Evolutionary conservation across 2,329 filamentous ascomycete genomes (phyloP), one percentile per base, ranked within the genome.

Genomic region (Phialophora macrospora): DNA sequence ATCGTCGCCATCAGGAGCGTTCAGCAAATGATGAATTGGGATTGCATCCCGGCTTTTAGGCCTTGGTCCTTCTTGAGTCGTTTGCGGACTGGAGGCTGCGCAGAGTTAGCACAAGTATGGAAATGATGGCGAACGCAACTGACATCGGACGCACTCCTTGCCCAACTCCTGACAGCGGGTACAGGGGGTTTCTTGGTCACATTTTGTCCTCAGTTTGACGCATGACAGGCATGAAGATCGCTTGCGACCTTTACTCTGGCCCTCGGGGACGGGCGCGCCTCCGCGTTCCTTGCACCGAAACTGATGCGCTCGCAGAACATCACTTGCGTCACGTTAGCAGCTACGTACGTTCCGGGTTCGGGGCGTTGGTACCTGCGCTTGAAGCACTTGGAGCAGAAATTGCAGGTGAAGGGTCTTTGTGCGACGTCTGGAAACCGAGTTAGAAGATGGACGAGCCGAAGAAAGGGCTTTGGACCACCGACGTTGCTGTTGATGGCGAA

Each of bases 401-500:
- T 63, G 48, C 68, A 70, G 22, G 55, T 67, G 34, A 70, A 70
- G 5, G 68, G 68, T 62, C 66, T 68, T 46, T 68, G 66, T 30
- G 68, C 63, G 22, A 67, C 62, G 58, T 70, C 68, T 70, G 48
- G 20, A 60, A 17, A 2, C 20, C 41, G 32, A 24, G 46, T 34
- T 32, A 41, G 46, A 38, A 14, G 24, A 46, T 26, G 38, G 30
- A 26, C n/a, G 32, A 34, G 22, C 9, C 8, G 14, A 14, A 24
- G 51, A 46, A 8, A 28, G 24, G 9, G 14, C 9, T 22, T 32
- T 7, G n/a, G 52, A 30, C 26, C 44, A 67, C 68, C 30, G 51
- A 70, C 68, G 68, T 54, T 70, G 68, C 48, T 70, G 68, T 58
- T 70, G 68, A 60, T 70, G 68, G 22, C 68, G 63, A 41, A 70